Conservation (phyloP, 2,329 filamentous ascomycete genomes). For the Rhinocladiella mackenziei region DNA sequence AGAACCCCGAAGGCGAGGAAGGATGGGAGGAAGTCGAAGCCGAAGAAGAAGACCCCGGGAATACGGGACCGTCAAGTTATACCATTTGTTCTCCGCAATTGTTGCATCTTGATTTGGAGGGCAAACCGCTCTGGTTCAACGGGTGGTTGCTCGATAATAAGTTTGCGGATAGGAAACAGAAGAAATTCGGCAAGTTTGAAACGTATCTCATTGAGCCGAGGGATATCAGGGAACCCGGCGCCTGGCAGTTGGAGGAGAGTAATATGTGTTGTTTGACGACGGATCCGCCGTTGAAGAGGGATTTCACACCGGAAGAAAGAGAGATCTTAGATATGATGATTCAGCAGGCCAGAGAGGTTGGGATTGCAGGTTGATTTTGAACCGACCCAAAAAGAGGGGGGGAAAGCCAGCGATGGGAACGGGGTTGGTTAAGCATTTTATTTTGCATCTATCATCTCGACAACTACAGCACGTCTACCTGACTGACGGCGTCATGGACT, state of each 20-base stretch:
- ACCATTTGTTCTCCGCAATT: conserved; percentile 46
- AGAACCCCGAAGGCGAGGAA: conserved; percentile 8
- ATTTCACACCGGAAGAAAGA: conserved; percentile 25
- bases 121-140: conserved; percentile 47
- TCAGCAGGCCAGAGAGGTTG: conserved; percentile 25
- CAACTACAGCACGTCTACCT: too few relatives aligned
- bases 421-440: too few relatives aligned
- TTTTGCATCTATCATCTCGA: too few relatives aligned
- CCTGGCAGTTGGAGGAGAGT: conserved; percentile 29
- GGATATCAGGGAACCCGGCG: conserved; percentile 26
- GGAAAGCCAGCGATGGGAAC: too few relatives aligned
- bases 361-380: conserved; percentile 16
- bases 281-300: conserved; percentile 22
- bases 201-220: conserved; percentile 28
- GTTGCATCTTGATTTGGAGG: conserved; percentile 42
- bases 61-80: conserved; percentile 27
- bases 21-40: background rate
- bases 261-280: conserved; percentile 30
- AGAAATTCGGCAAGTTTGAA: conserved; percentile 38
- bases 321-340: conserved; percentile 27
- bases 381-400: too few relatives aligned
- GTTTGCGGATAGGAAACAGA: conserved; percentile 37
- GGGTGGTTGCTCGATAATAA: conserved; percentile 45
- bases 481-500: too few relatives aligned
- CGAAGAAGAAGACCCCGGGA: conserved; percentile 1